These are phyloP conservation scores for Cladosporium velox DNA, from an alignment of 2,329 filamentous ascomycete species.

Conservation along the genomic window DNA sequence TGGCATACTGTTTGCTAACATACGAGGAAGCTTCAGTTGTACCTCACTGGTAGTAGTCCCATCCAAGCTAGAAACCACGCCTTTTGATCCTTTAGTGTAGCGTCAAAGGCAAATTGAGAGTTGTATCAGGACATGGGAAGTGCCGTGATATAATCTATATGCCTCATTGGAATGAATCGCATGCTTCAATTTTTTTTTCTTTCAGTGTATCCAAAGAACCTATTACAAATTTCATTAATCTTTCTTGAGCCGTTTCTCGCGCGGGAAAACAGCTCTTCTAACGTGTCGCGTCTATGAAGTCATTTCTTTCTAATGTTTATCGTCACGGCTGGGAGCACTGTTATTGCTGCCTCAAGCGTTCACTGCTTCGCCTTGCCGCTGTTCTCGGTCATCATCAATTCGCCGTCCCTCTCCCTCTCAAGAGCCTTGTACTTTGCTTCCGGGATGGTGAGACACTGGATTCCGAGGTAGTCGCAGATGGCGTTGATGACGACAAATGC, in stretches of 20 bases:
- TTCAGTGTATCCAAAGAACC: neutral
- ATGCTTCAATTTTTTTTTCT: neutral
- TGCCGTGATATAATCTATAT: neutral
- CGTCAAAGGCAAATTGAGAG: neutral
- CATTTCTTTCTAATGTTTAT: constrained; percentile 7
- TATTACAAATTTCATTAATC: constrained; percentile 20
- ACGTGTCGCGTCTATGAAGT: constrained; percentile 14
- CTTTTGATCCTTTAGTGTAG: neutral
- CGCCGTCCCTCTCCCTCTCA: constrained; percentile 25
- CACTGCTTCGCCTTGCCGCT: constrained; percentile 16
- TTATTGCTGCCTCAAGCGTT: neutral
- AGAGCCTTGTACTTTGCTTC: constrained; percentile 38
- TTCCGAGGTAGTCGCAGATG: constrained; percentile 89
- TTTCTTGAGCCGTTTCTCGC: neutral
- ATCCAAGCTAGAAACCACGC: neutral
- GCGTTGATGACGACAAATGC: constrained; percentile 85
- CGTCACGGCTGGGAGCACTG: neutral
- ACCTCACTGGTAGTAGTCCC: neutral
- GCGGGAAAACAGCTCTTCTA: constrained; percentile 4
- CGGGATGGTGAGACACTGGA: constrained; percentile 87
- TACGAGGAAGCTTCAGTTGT: neutral
- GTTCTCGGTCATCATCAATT: constrained; percentile 16
- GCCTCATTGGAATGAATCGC: neutral
- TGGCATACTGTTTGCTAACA: neutral
- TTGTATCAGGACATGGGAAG: neutral